phyloP scores from a whole-genome alignment of 2,329 filamentous ascomycete species.

The Cercospora sp. region DNA sequence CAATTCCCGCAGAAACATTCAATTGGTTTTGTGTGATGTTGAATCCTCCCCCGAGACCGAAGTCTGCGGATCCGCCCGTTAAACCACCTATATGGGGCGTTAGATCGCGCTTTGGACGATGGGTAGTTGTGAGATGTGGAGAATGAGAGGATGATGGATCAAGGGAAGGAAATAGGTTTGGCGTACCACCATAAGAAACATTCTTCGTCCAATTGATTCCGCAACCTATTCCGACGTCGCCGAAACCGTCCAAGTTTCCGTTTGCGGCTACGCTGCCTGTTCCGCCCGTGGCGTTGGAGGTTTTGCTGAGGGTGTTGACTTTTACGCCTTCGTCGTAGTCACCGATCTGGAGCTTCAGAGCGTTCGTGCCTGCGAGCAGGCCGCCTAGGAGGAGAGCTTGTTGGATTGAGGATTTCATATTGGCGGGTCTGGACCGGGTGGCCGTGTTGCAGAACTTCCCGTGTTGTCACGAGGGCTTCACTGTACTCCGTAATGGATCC shows the following conservation, averaged over 20 bases:
- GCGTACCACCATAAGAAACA: slow-evolving; percentile 23
- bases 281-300: slow-evolving; percentile 21
- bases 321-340: background rate
- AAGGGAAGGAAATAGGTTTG: background rate
- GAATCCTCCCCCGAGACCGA: slow-evolving; percentile 27
- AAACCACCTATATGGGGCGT: slow-evolving; percentile 14
- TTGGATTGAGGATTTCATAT: background rate
- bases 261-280: slow-evolving; percentile 20
- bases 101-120: too few relatives aligned
- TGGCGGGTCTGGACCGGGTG: background rate
- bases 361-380: background rate
- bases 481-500: background rate
- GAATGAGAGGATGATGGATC: background rate
- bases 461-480: background rate
- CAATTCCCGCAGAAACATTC: slow-evolving; percentile 23
- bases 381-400: background rate
- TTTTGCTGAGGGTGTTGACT: slow-evolving; percentile 17
- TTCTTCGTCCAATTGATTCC: slow-evolving; percentile 24
- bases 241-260: slow-evolving; percentile 21
- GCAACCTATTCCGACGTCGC: slow-evolving; percentile 22
- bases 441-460: background rate
- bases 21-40: slow-evolving; percentile 20
- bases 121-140: too few relatives aligned
- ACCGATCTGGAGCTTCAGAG: background rate
- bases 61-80: slow-evolving; percentile 21